Percentiles rank a stretch among this genome's conserved stretches.
Conservation (phyloP, 345 rosid species). For the Salix dunnii region DNA sequence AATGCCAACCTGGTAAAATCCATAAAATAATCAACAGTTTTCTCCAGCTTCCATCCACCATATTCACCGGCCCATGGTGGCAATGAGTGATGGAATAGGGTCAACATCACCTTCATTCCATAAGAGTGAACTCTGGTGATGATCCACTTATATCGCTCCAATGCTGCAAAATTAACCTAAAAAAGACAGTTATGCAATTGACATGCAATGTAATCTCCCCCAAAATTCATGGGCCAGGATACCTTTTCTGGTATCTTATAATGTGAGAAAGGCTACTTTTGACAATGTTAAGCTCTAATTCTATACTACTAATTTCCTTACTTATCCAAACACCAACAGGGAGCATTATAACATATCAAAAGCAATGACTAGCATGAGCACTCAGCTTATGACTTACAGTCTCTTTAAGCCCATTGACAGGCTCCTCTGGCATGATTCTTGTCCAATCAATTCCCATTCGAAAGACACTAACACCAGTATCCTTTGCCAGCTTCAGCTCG, state of each 20-base stretch:
- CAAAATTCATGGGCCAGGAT: background rate
- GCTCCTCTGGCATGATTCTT: constrained; percentile 84
- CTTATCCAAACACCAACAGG: constrained; percentile 11
- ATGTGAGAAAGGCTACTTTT: background rate
- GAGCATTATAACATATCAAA: constrained; percentile 14
- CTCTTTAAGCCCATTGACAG: constrained; percentile 60
- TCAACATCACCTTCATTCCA: constrained; percentile 98
- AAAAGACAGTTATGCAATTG: constrained; percentile 14
- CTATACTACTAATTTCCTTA: background rate
- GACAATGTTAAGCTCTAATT: background rate
- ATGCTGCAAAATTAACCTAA: constrained; percentile 83
- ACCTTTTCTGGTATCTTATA: background rate
- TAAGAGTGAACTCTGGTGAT: constrained; percentile 61
- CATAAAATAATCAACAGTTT: constrained; percentile 81
- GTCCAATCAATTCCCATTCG: constrained; percentile 96
- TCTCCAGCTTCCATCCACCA: constrained; percentile 97
- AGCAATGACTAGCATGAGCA: constrained; percentile 9
- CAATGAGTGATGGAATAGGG: constrained; percentile 89
- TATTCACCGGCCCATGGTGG: constrained; percentile 97
- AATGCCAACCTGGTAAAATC: constrained; percentile 70
- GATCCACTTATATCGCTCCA: constrained; percentile 88
- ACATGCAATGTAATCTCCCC: constrained; percentile 1
- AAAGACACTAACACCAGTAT: constrained; percentile 71
- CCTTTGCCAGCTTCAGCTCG: constrained; percentile 82
- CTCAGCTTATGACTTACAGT: constrained; percentile 47